Percentiles rank a stretch among this genome's conserved stretches.
Evolutionary conservation across 192 early-diverging fungal genomes (phyloP).

Genomic region (Neocallimastix lanati): DNA sequence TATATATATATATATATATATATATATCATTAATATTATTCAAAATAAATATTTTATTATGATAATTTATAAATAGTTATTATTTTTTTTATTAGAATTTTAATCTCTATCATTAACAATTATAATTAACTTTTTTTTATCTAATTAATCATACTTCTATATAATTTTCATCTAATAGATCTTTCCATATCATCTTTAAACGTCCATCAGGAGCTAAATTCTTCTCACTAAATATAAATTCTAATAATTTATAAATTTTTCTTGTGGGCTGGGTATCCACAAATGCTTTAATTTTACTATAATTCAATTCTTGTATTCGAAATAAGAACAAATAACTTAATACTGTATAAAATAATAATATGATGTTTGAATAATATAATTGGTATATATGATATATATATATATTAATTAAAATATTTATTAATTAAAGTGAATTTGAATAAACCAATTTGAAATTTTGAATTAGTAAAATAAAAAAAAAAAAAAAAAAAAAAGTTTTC

Average conservation of each 20-base stretch:
- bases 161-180: not conserved
- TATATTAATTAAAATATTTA: too few species aligned
- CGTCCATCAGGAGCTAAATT: not conserved
- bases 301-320: not conserved
- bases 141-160: not conserved
- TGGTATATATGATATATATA: too few species aligned
- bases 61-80: too few species aligned
- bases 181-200: not conserved
- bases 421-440: too few species aligned
- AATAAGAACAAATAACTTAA: not conserved
- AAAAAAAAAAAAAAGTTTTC: too few species aligned
- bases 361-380: not conserved
- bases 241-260: not conserved
- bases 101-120: too few species aligned
- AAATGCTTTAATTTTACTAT: not conserved
- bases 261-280: not conserved
- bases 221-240: not conserved
- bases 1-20: not conserved
- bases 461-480: too few species aligned
- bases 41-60: too few species aligned
- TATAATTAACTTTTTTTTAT: not conserved
- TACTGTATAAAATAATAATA: not conserved
- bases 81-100: too few species aligned
- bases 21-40: too few species aligned
- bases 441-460: too few species aligned